Conservation (phyloP, 75 land plant species). For the Larix kaempferi region DNA sequence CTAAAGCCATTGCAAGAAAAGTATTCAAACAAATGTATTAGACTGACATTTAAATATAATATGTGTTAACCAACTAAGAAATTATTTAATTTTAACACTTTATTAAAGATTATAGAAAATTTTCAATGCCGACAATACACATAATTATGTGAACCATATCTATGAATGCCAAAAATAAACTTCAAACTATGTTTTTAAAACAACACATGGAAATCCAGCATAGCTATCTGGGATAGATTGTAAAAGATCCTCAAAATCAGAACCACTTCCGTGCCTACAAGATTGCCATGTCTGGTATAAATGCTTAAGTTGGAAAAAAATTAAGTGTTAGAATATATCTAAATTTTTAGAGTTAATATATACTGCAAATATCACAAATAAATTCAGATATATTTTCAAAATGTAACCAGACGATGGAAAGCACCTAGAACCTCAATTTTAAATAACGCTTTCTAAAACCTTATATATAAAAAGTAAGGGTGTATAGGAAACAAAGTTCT, state of each 20-base stretch:
- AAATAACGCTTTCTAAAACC: neutral
- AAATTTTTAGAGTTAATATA: neutral
- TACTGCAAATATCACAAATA: neutral
- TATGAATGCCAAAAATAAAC: too few species aligned
- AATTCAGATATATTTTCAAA: neutral
- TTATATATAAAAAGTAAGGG: neutral
- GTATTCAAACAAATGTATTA: neutral
- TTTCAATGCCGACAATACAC: too few species aligned
- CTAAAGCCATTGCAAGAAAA: slow-evolving; percentile 22
- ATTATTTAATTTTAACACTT: neutral
- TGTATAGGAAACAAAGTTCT: neutral
- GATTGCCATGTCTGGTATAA: too few species aligned
- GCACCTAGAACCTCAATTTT: neutral
- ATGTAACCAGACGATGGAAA: neutral
- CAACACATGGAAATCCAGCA: neutral
- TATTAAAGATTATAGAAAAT: neutral
- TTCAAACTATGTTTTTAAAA: neutral
- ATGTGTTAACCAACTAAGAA: neutral
- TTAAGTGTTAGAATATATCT: too few species aligned
- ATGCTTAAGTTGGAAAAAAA: too few species aligned
- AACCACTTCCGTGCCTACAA: neutral
- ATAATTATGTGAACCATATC: too few species aligned
- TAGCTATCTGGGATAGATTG: neutral
- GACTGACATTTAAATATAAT: neutral
- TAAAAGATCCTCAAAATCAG: neutral